Evolutionary conservation across 176 grass and related monocot genomes (phyloP).

Genomic region (Metroxylon sagu): DNA sequence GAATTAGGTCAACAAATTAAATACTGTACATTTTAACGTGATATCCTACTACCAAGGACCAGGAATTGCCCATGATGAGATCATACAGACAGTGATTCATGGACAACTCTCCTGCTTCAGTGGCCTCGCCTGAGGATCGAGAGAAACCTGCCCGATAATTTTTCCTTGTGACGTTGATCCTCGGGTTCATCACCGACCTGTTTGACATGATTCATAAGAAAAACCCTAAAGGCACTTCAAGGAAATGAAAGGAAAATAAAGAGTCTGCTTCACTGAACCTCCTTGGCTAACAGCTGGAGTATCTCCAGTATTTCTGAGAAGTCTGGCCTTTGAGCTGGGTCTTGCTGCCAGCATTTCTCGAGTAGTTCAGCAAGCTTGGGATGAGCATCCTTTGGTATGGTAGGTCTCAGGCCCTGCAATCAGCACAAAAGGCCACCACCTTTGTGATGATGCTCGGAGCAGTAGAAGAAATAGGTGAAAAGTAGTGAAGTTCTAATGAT

Average conservation of each 20-base stretch:
- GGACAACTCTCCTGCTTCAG: slow-evolving; percentile 6
- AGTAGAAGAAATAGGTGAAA: too few relatives aligned
- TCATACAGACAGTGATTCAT: too few relatives aligned
- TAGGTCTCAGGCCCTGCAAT: slow-evolving; percentile 42
- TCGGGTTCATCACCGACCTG: slow-evolving; percentile 33
- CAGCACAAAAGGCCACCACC: not conserved
- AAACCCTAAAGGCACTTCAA: not conserved
- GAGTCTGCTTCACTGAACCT: slow-evolving; percentile 18
- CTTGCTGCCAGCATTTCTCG: slow-evolving; percentile 66
- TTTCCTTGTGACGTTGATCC: slow-evolving; percentile 32
- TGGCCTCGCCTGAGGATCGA: slow-evolving; percentile 45
- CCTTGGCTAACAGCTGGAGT: slow-evolving; percentile 40
- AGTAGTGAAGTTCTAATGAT: too few relatives aligned
- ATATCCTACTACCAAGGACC: too few relatives aligned
- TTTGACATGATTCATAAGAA: slow-evolving; percentile 5
- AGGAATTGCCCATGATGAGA: too few relatives aligned
- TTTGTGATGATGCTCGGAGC: too few relatives aligned
- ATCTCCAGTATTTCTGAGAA: slow-evolving; percentile 66
- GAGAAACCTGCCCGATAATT: slow-evolving; percentile 29
- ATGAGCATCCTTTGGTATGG: slow-evolving; percentile 43
- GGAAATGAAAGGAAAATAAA: too few relatives aligned
- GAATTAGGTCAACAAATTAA: too few relatives aligned
- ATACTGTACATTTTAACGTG: too few relatives aligned
- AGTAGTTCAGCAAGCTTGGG: slow-evolving; percentile 49
- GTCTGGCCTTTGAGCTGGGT: slow-evolving; percentile 64